Conservation (phyloP, 2,329 filamentous ascomycete genomes). For the Elsinoe necatrix region DNA sequence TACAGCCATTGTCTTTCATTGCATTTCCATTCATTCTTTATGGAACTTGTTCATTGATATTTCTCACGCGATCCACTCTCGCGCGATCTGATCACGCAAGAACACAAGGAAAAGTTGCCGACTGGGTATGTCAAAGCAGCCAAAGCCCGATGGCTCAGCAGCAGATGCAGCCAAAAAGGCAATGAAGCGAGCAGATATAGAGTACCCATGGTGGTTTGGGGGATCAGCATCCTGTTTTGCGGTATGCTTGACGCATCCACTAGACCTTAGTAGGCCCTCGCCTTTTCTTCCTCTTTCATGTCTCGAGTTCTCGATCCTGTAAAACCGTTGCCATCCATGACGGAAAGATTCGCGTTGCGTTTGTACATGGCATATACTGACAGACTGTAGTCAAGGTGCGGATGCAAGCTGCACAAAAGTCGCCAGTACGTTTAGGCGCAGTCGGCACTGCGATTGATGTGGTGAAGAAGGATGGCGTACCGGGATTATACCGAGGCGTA, state of each 20-base stretch:
- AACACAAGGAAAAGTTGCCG: not conserved
- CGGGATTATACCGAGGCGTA: slow-evolving; percentile 78
- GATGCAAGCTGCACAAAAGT: slow-evolving; percentile 71
- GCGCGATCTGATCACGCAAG: not conserved
- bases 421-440: slow-evolving; percentile 68
- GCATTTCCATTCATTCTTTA: not conserved
- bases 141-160: slow-evolving; percentile 1
- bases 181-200: slow-evolving; percentile 23
- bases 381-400: slow-evolving; percentile 53
- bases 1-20: not conserved
- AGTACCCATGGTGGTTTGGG: slow-evolving; percentile 71
- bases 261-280: slow-evolving; percentile 70
- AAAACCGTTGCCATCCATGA: not conserved
- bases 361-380: not conserved
- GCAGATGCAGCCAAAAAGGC: not conserved
- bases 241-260: slow-evolving; percentile 81
- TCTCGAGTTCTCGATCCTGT: not conserved
- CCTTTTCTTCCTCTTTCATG: not conserved
- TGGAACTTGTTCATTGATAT: not conserved
- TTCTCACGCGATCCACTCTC: not conserved
- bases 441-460: slow-evolving; percentile 77
- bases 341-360: slow-evolving; percentile 23
- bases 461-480: slow-evolving; percentile 62
- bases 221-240: slow-evolving; percentile 90
- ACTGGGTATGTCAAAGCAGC: not conserved